Evolutionary conservation across 2,329 filamentous ascomycete species (phyloP), one percentile per base, ranked within the genome.

Genomic region (Fusarium odoratissimum): DNA sequence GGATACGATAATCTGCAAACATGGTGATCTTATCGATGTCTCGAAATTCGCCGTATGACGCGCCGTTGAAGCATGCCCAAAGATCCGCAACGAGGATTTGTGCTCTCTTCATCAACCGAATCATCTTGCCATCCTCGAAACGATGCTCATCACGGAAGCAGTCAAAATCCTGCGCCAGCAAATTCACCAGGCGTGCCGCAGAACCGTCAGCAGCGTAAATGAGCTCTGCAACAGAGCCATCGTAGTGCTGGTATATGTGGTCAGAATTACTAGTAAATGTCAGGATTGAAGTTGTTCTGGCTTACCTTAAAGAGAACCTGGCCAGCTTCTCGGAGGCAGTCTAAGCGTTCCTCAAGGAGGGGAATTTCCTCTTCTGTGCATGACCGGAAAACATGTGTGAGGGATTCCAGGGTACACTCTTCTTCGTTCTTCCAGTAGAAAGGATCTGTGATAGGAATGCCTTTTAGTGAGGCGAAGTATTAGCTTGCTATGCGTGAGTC

Each of bases 11-110:
- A 84, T 99, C 96, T 79, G 96, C 95, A 85, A 99, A 99, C 92
- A 98, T 98, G 68, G 96, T 99, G 77, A 99, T 92, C 80, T 95
- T 94, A 83, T 96, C 92, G 76, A 99, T 97, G 79, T 99, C 96
- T 64, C 90, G 80, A 81, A 99, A 99, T 33, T 88, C 85, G 37
- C 96, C 97, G 77, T 91, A 95, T 31, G 89, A 87, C 74, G 92
- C 86, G 49, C 94, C 95, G 59, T 95, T 90, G 80, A 98, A 98
- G 71, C 95, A 97, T 9, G 96, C 97, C 97, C 97, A 99, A 2
- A 98, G 81, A 81, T 99, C 96, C 28, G 97, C 97, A 5, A 97
- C 95, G 25, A 98, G 88, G 67, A 99, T 99, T 82, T 99, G 96
- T 4, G 96, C 95, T 16, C 97, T 91, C 83, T 99, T 99, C 79